Base-by-base conservation (phyloP, 352 stramenopile genomes). In the Phytopythium mirpurense region DNA sequence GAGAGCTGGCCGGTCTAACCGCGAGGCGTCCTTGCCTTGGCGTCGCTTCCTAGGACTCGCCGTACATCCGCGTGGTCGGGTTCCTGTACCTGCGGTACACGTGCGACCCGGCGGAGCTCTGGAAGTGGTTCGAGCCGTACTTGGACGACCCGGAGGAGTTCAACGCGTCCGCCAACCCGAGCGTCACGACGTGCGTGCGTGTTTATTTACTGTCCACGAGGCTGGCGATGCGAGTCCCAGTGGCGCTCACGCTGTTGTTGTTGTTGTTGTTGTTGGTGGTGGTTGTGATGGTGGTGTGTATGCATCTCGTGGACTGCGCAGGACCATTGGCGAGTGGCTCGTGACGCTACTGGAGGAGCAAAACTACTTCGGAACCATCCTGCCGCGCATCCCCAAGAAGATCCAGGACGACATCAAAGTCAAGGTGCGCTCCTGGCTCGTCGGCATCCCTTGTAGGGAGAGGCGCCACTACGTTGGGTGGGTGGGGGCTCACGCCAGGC, bases 11-110 rank as follows among this genome's bases (percentile, higher is more conserved):
- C n/a, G n/a, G n/a, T n/a, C n/a, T n/a, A n/a, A n/a, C n/a, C n/a
- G n/a, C n/a, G n/a, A n/a, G n/a, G n/a, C n/a, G n/a, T n/a, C n/a
- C n/a, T n/a, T n/a, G n/a, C n/a, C 40, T 47, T 47, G 21, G n/a
- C 10, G 19, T 18, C 19, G 24, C 40, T 2, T 24, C 11, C 11
- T 52, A 96, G 66, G 96, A 99, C 66, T 98, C 88, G 23, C 92
- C 95, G 5, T 98, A 98, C 67, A 98, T 99, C 59, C 91, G 96
- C 26, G 94, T 83, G 4, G 78, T 99, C 23, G 97, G 96, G 0
- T 98, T 99, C 63, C 73, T 99, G n/a, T 99, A 98, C 60, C 78
- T 99, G 18, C 80, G 97, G 32, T 99, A 98, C 74, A 93, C 92
- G 16, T 95, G 83, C 56, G 85, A 98, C 34, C 96, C 97, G 0